A percentile compares a stretch with the other conserved stretches of the same genome.
phyloP scores from a whole-genome alignment of 306 rosid genomes.

The Comarum palustre region DNA sequence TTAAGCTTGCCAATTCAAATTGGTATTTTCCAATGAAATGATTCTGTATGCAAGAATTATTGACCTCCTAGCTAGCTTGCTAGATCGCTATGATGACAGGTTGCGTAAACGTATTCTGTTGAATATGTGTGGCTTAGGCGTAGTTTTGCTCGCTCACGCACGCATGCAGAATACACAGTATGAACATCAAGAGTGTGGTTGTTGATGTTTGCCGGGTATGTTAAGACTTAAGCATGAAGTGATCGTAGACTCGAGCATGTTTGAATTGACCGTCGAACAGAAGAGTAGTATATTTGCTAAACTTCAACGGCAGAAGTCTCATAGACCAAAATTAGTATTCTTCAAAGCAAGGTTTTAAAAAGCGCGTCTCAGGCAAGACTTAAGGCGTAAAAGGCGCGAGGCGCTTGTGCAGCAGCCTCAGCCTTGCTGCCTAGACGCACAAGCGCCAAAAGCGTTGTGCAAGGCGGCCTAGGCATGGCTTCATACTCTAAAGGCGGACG shows the following conservation, averaged over 20 bases:
- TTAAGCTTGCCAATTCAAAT: neutral
- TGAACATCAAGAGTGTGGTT: neutral
- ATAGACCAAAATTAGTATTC: neutral
- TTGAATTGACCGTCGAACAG: neutral
- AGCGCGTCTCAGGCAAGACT: too few species aligned
- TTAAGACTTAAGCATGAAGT: neutral
- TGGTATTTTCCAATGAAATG: neutral
- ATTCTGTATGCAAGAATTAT: neutral
- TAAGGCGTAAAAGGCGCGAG: too few species aligned
- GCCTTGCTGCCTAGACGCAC: too few species aligned
- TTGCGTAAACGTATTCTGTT: neutral
- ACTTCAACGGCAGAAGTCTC: neutral
- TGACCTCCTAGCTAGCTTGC: neutral
- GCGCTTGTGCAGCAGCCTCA: too few species aligned
- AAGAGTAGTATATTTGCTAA: too few species aligned
- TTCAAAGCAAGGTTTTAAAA: neutral
- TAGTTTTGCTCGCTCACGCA: neutral
- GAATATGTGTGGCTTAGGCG: neutral
- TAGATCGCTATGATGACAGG: neutral
- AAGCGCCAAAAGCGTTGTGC: too few species aligned
- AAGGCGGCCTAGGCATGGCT: too few species aligned
- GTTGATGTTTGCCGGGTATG: neutral
- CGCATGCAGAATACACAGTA: neutral
- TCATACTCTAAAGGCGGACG: too few species aligned
- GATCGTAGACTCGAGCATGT: neutral